Evolutionary conservation across 495 filamentous ascomycete species (phyloP).

Genomic region (Podospora comata): DNA sequence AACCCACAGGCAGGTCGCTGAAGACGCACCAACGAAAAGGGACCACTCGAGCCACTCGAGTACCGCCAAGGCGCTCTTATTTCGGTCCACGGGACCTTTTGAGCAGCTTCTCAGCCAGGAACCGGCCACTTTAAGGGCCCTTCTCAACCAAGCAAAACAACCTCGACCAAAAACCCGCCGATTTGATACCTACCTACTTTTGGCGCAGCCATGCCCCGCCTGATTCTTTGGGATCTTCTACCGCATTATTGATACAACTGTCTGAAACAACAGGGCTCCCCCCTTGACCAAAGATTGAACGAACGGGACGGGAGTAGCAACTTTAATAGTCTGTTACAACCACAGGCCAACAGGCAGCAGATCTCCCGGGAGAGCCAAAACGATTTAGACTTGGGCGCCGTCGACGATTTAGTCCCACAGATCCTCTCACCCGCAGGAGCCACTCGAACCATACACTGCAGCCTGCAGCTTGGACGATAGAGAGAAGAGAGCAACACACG

Average conservation of each 20-base stretch:
- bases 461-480: constrained; percentile 11
- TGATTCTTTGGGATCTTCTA: constrained; percentile 17
- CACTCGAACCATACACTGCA: constrained; percentile 10
- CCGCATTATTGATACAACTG: constrained; percentile 40
- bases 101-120: background rate
- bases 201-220: constrained; percentile 29
- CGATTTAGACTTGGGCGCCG: constrained; percentile 13
- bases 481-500: background rate
- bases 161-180: constrained; percentile 7
- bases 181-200: constrained; percentile 4
- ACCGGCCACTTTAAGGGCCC: background rate
- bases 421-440: background rate
- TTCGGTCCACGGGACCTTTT: constrained; percentile 8
- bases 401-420: constrained; percentile 14
- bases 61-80: constrained; percentile 9
- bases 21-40: background rate
- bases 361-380: constrained; percentile 27
- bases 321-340: constrained; percentile 22
- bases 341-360: constrained; percentile 26
- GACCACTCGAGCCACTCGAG: background rate
- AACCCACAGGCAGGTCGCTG: background rate
- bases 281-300: constrained; percentile 22
- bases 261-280: constrained; percentile 33
- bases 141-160: constrained; percentile 6
- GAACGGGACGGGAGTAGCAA: constrained; percentile 21